phyloP scores from a whole-genome alignment of 768 basidiomycete species.

The Porpolomopsis calyptriformis region DNA sequence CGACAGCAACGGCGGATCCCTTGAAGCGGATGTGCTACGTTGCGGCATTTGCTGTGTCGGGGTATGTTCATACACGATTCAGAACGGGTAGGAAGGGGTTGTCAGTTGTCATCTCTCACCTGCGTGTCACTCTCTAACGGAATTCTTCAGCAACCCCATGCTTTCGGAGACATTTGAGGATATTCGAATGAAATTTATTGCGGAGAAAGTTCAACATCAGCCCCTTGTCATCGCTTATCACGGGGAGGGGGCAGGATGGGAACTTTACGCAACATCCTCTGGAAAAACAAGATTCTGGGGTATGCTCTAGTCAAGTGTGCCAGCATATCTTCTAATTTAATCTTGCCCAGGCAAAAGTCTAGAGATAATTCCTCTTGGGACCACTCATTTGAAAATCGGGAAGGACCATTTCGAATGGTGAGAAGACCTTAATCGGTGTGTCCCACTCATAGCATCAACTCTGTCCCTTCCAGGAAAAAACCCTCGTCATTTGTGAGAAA shows the following conservation, averaged over 20 bases:
- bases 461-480: conserved; percentile 48
- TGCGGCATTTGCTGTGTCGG: conserved; percentile 77
- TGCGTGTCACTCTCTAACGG: background rate
- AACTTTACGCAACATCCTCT: conserved; percentile 61
- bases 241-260: conserved; percentile 72
- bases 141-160: conserved; percentile 64
- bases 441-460: conserved; percentile 1
- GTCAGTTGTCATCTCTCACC: conserved; percentile 34
- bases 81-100: conserved; percentile 82
- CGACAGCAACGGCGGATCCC: conserved; percentile 45
- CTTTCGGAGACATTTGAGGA: conserved; percentile 85
- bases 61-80: conserved; percentile 72
- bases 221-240: conserved; percentile 80
- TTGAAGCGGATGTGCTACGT: conserved; percentile 63
- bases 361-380: conserved; percentile 76
- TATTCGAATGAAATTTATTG: conserved; percentile 66
- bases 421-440: conserved; percentile 13
- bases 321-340: conserved; percentile 6
- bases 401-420: conserved; percentile 65
- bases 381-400: conserved; percentile 54
- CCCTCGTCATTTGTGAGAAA: conserved; percentile 86
- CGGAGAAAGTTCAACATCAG: conserved; percentile 81
- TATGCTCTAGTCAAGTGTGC: conserved; percentile 25
- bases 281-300: conserved; percentile 90
- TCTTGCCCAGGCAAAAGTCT: conserved; percentile 64